A percentile compares a stretch with the other conserved stretches of the same genome.
Conservation (phyloP, 345 rosid genomes). For the Rhodamnia rubescens region DNA sequence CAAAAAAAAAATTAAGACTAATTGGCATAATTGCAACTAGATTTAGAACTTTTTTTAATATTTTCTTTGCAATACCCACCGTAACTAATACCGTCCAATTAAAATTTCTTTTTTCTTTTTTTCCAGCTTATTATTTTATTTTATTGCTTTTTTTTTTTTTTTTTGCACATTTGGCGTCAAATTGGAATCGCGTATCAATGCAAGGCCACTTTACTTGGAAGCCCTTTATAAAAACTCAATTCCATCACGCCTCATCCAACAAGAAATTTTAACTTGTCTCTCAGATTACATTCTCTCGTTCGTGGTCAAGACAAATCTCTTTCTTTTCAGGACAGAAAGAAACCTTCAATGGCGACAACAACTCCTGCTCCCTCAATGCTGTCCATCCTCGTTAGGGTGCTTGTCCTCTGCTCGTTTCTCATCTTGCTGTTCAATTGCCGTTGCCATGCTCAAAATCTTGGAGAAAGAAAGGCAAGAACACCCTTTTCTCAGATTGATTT, state of each 20-base stretch:
- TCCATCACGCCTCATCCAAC: not conserved
- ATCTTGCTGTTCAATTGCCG: not conserved
- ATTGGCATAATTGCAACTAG: no score
- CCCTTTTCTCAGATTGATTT: not conserved
- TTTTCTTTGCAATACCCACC: no score
- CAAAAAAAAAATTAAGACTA: no score
- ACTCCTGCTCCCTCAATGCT: not conserved
- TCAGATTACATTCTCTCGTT: not conserved
- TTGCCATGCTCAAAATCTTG: not conserved
- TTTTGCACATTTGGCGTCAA: no score
- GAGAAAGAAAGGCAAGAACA: not conserved
- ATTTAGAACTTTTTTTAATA: no score
- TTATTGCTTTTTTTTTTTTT: no score
- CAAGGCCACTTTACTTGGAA: not conserved
- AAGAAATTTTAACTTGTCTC: not conserved
- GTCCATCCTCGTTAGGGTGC: not conserved
- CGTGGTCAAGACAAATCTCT: not conserved
- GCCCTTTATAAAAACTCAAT: not conserved
- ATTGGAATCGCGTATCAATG: not conserved
- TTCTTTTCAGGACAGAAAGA: not conserved
- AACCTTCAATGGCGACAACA: not conserved
- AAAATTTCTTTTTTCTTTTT: no score
- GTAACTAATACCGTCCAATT: no score
- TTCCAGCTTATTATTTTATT: no score
- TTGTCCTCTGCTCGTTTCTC: not conserved